Evolutionary conservation across 352 stramenopile genomes (phyloP).

Genomic region (Phytophthora kernoviae): DNA sequence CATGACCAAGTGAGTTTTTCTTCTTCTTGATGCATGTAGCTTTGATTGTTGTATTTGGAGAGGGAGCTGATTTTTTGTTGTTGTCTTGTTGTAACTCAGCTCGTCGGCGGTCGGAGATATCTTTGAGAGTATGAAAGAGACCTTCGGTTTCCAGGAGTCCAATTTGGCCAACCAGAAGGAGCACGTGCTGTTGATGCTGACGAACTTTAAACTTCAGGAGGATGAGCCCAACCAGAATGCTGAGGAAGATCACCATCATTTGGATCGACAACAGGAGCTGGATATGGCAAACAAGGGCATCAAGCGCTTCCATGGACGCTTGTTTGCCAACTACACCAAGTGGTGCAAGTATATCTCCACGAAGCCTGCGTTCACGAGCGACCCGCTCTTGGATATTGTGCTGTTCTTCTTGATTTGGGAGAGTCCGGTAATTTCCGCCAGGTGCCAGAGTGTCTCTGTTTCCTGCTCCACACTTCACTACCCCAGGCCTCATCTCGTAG

Average conservation of each 20-base stretch:
- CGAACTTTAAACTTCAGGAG: conserved; percentile 83
- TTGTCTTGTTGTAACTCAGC: conserved; percentile 23
- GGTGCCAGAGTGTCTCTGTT: conserved; percentile 80
- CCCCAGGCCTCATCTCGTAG: conserved; percentile 65
- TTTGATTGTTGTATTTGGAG: no score
- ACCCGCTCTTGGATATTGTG: conserved; percentile 77
- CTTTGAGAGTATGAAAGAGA: conserved; percentile 94
- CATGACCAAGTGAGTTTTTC: conserved; percentile 46
- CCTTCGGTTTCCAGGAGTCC: conserved; percentile 95
- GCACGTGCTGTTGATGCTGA: conserved; percentile 79
- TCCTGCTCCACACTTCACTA: conserved; percentile 79
- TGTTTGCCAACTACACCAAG: conserved; percentile 89
- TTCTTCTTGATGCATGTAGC: background rate
- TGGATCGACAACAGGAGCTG: conserved; percentile 71
- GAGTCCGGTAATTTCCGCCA: conserved; percentile 88
- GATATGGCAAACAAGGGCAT: conserved; percentile 80
- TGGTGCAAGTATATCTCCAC: conserved; percentile 89
- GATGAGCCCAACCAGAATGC: conserved; percentile 38
- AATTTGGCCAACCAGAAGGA: conserved; percentile 84
- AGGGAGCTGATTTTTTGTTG: conserved; percentile 11
- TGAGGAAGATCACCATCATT: conserved; percentile 39
- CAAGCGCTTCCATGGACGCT: conserved; percentile 71
- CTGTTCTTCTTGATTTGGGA: conserved; percentile 89
- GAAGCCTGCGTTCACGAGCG: conserved; percentile 78
- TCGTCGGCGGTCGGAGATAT: conserved; percentile 69